These are phyloP conservation scores for Pelargonium australe DNA, from an alignment of 441 rosid genomes.

Conservation along the genomic window DNA sequence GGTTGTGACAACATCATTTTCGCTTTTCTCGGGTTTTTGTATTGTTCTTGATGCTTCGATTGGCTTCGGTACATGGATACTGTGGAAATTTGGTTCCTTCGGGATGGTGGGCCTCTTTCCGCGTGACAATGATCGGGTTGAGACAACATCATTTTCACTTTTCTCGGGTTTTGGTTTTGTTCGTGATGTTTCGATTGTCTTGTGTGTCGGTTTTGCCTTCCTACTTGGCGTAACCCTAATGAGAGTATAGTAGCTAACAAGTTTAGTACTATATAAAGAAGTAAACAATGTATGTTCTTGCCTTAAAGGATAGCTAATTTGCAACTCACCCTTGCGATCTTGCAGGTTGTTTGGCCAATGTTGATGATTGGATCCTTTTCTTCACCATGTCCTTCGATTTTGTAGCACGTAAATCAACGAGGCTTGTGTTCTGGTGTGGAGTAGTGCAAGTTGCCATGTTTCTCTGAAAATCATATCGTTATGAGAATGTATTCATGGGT, in stretches of 20 bases:
- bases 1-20: slow-evolving; percentile 19
- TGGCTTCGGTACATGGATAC: slow-evolving; percentile 38
- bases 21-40: slow-evolving; percentile 19
- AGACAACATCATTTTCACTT: slow-evolving; percentile 19
- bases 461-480: slow-evolving; percentile 18
- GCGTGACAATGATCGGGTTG: slow-evolving; percentile 23
- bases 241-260: slow-evolving; percentile 6
- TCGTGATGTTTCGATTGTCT: slow-evolving; percentile 27
- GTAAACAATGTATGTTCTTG: background rate
- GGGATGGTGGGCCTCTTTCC: slow-evolving; percentile 35
- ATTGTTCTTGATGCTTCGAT: slow-evolving; percentile 26
- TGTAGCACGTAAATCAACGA: slow-evolving; percentile 17
- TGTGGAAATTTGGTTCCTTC: slow-evolving; percentile 47
- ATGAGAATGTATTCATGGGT: slow-evolving; percentile 13
- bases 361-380: slow-evolving; percentile 28
- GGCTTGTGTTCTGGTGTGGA: slow-evolving; percentile 24
- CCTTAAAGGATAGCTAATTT: background rate
- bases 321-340: slow-evolving; percentile 31
- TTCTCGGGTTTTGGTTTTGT: slow-evolving; percentile 20
- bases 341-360: slow-evolving; percentile 20
- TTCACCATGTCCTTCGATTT: slow-evolving; percentile 11
- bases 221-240: slow-evolving; percentile 28
- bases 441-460: slow-evolving; percentile 22
- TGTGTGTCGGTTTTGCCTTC: slow-evolving; percentile 16
- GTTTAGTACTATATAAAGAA: background rate